Evolutionary conservation across 2,329 filamentous ascomycete genomes (phyloP).

Genomic region (Pleoardoris graminearum): DNA sequence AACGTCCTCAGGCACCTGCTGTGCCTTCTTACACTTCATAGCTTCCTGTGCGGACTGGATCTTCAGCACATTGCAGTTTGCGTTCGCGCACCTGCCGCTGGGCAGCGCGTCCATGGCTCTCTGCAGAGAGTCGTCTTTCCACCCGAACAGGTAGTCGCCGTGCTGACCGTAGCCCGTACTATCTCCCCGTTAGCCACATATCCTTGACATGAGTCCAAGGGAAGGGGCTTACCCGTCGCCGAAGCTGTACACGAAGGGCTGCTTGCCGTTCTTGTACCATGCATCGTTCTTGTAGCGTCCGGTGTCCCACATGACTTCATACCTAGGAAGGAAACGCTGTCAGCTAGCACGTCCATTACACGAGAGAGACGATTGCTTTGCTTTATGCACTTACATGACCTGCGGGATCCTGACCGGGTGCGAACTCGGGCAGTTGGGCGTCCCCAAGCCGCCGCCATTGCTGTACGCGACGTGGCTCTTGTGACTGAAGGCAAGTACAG

Average conservation of each 20-base stretch:
- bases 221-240: conserved; percentile 38
- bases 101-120: conserved; percentile 18
- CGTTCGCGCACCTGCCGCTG: conserved; percentile 33
- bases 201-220: neutral
- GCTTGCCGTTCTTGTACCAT: conserved; percentile 17
- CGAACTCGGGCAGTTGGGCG: conserved; percentile 48
- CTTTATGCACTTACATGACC: conserved; percentile 41
- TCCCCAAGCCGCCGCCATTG: conserved; percentile 45
- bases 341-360: neutral
- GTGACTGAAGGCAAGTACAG: too few relatives aligned
- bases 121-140: conserved; percentile 47
- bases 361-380: too few relatives aligned
- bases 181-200: neutral
- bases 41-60: conserved; percentile 33
- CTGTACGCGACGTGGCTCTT: conserved; percentile 64
- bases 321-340: conserved; percentile 14
- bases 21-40: conserved; percentile 37
- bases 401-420: conserved; percentile 51
- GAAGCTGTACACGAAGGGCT: conserved; percentile 18
- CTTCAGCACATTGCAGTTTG: conserved; percentile 35
- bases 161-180: conserved; percentile 51
- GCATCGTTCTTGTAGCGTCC: conserved; percentile 12
- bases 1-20: conserved; percentile 55
- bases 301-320: conserved; percentile 20
- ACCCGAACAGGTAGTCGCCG: conserved; percentile 57